Conservation (phyloP, 2,329 filamentous ascomycete genomes). For the Trichoderma endophyticum region DNA sequence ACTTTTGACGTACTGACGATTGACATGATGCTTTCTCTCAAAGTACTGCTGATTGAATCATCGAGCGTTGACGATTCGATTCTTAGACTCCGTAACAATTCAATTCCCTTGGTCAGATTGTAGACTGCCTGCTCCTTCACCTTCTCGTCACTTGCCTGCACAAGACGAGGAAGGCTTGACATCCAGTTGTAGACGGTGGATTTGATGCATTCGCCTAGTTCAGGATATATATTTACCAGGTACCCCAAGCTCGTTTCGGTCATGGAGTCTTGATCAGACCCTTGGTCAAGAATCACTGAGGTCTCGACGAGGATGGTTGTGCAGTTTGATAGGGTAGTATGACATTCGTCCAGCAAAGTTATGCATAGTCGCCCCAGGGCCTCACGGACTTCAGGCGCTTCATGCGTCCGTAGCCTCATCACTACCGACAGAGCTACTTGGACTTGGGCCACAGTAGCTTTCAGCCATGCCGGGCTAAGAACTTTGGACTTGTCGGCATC, state of each 20-base stretch:
- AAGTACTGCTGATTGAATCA: conserved; percentile 61
- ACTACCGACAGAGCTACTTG: conserved; percentile 78
- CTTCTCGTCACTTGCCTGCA: conserved; percentile 81
- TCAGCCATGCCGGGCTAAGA: conserved; percentile 64
- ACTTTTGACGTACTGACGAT: conserved; percentile 29
- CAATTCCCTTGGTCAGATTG: conserved; percentile 72
- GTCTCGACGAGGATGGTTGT: conserved; percentile 74
- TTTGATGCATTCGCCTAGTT: conserved; percentile 63
- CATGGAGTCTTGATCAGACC: conserved; percentile 41
- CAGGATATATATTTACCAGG: conserved; percentile 59
- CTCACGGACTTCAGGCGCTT: conserved; percentile 63
- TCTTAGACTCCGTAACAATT: conserved; percentile 60
- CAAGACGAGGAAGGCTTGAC: conserved; percentile 71
- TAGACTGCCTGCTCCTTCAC: conserved; percentile 68
- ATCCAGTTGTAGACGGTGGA: conserved; percentile 77
- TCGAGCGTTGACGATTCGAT: conserved; percentile 65
- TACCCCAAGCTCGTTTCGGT: conserved; percentile 54
- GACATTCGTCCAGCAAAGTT: conserved; percentile 73
- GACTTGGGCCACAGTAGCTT: conserved; percentile 75
- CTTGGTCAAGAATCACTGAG: conserved; percentile 64
- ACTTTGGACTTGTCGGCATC: conserved; percentile 33
- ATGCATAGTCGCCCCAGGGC: conserved; percentile 71
- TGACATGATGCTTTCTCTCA: conserved; percentile 70
- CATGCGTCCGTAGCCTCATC: conserved; percentile 69
- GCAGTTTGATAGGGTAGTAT: conserved; percentile 66